Base-by-base conservation (phyloP, 306 rosid species). In the Senna siamea region DNA sequence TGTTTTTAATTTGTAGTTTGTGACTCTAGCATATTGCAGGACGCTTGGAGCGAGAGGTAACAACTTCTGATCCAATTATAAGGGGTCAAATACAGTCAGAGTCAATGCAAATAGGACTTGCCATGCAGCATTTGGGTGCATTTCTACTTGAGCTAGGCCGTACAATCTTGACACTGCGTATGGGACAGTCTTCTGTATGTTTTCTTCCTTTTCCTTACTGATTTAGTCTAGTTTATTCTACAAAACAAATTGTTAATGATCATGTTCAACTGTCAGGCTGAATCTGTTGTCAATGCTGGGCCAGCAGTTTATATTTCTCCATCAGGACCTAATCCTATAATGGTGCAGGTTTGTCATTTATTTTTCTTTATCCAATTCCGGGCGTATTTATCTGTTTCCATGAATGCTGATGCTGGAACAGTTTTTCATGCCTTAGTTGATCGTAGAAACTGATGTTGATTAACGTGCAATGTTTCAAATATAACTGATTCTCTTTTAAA, bases 141-240 rank as follows among this genome's bases (percentile, higher is more conserved):
- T 88, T 92, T 83, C 81, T 95, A 66, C 92, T 95, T 73, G 99
- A 95, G 92, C 96, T 95, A 79, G 98, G 98, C 72, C 99, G 99
- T 17, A 82, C 98, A n/a, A 86, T 92, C 73, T 76, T 89, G 90
- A 95, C 99, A 15, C 81, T 95, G 69, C 98, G 90, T 0, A 80
- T 95, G 96, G 99, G 97, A 47, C 96, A 69, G 67, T 80, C 98
- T 79, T 78, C 92, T 77, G 99, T 95, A 92, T 76, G 97, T 54
- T 69, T 51, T 77, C 69, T 78, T 50, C 35, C 77, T 66, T 62
- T 75, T 69, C 74, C 66, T 38, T 5, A 20, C 60, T 74, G 70
- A 41, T 66, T 69, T 80, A 63, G 43, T 62, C 53, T 46, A 66
- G 73, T 58, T 75, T 74, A 18, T 75, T 37, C 20, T 71, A 57